Evolutionary conservation across 306 rosid genomes (phyloP), one percentile per base, ranked within the genome.

Genomic region (Boehmeria nivea): DNA sequence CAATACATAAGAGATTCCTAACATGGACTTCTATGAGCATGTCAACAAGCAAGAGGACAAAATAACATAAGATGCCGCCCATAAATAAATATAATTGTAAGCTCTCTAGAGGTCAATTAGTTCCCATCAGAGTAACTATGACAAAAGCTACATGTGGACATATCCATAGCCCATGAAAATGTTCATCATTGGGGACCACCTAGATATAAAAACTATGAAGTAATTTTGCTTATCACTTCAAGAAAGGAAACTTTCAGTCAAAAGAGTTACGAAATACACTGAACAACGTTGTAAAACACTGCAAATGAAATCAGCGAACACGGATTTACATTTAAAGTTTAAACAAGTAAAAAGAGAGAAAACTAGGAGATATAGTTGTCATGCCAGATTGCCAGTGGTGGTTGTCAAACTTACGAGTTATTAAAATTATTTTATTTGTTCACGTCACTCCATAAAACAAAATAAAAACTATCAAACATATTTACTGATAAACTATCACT

Each of bases 61-160:
- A 12, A 21, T 37, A 38, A 8, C 34, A 46, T 46, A 46, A 1
- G 14, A 18, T 8, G 26, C 15, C 8, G n/a, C n/a, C n/a, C n/a
- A n/a, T n/a, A n/a, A n/a, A n/a, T 1, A 18, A 21, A 0, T 4
- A 19, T 1, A 4, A 20, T 36, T 9, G 6, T 16, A 19, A 16
- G 16, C 43, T 22, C 31, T 2, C 44, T 24, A 10, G 8, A 50
- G 20, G 12, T 17, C 42, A 16, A 19, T 10, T 1, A 23, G 18
- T 17, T 66, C 47, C 58, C 66, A 51, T 73, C 66, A 73, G 79
- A 45, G 75, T 74, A 74, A 74, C 75, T 59, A 74, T 74, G 75
- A 74, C 79, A 58, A 68, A 59, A 51, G 79, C 75, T 31, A 43
- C 79, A 68, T 74, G 18, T 74, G 75, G 75, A 74, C n/a, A 38